Conservation (phyloP, 805 yeast species). For the Brettanomyces nanus region DNA sequence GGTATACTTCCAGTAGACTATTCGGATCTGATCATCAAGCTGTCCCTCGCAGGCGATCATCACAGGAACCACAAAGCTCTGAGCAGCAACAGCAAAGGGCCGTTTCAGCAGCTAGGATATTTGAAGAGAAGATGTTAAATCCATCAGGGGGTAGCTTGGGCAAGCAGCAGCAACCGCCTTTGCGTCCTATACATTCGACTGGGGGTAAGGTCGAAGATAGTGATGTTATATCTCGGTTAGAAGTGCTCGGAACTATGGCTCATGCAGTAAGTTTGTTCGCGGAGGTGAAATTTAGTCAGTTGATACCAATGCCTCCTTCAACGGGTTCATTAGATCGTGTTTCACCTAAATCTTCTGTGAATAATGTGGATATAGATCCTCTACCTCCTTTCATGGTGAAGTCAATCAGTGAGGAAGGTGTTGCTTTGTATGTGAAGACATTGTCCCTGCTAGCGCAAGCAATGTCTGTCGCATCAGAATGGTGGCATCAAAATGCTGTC, state of each 20-base stretch:
- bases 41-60: conserved; percentile 2
- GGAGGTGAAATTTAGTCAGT: conserved; percentile 80
- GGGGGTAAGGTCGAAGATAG: conserved; percentile 20
- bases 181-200: background rate
- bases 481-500: conserved; percentile 65
- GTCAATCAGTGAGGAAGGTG: conserved; percentile 74
- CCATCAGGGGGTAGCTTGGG: conserved; percentile 7
- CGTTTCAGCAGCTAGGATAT: conserved; percentile 15
- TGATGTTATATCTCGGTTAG: conserved; percentile 43
- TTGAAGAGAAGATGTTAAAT: conserved; percentile 14
- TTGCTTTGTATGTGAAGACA: conserved; percentile 75
- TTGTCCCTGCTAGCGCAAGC: conserved; percentile 77
- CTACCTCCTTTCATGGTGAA: conserved; percentile 52
- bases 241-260: conserved; percentile 78
- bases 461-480: conserved; percentile 74
- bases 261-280: conserved; percentile 86
- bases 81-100: conserved; percentile 8
- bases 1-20: conserved; percentile 78
- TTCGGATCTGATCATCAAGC: conserved; percentile 43
- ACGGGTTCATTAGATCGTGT: conserved; percentile 13
- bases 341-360: conserved; percentile 10
- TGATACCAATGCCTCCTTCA: conserved; percentile 67
- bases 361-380: conserved; percentile 27
- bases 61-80: conserved; percentile 4
- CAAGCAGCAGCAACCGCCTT: conserved; percentile 9